Evolutionary conservation across 1,284 basidiomycete species (phyloP).

Genomic region (Leccinum pseudoinsigne): DNA sequence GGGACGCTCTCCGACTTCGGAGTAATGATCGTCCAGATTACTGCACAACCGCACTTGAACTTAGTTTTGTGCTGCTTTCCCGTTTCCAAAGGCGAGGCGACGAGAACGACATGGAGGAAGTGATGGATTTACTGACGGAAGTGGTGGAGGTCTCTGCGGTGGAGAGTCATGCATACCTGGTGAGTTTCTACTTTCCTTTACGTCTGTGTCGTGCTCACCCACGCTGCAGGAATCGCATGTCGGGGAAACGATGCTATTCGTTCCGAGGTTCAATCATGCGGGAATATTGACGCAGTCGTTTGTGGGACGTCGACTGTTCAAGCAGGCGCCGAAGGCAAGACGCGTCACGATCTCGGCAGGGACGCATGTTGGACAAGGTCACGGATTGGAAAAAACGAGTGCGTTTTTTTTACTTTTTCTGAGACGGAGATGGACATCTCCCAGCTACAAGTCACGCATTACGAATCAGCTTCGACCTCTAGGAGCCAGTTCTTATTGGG

Average conservation of each 20-base stretch:
- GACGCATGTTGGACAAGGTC: too few species aligned
- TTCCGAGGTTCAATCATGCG: too few species aligned
- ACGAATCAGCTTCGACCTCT: constrained; percentile 36
- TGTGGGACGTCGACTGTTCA: too few species aligned
- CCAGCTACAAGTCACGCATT: constrained; percentile 77
- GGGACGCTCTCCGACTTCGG: neutral
- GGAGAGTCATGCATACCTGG: neutral
- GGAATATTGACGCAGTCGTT: too few species aligned
- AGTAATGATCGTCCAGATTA: neutral
- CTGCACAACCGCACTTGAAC: neutral
- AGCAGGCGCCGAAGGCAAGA: too few species aligned
- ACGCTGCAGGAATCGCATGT: too few species aligned
- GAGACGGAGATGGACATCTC: constrained; percentile 10
- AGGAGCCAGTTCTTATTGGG: constrained; percentile 69
- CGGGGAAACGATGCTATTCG: too few species aligned
- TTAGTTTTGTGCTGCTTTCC: neutral
- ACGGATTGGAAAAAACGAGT: constrained; percentile 78
- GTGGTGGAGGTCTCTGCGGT: neutral
- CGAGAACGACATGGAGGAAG: neutral
- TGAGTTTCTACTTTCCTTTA: too few species aligned
- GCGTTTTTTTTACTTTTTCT: constrained; percentile 29
- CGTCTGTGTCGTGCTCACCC: too few species aligned
- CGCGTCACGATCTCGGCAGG: too few species aligned
- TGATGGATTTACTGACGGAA: neutral
- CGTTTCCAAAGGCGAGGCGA: neutral